phyloP scores from a whole-genome alignment of 164 flowering plant species.

The Vitis rotundifolia region DNA sequence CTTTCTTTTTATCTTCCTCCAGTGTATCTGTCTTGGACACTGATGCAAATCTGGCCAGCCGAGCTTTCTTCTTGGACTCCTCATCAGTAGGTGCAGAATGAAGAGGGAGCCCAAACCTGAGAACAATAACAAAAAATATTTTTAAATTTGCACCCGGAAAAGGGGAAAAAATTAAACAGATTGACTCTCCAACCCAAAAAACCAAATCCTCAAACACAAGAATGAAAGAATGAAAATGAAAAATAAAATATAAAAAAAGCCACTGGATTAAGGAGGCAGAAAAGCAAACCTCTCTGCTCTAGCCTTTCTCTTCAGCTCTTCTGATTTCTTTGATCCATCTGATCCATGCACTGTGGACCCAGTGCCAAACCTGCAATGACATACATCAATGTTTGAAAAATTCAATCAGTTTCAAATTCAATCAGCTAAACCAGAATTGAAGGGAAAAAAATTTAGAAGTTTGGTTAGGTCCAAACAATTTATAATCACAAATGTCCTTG shows the following conservation, averaged over 20 bases:
- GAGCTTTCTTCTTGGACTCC: constrained; percentile 90
- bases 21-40: constrained; percentile 43
- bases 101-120: constrained; percentile 70
- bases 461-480: not conserved
- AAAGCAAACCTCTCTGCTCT: constrained; percentile 86
- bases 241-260: not conserved
- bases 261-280: not conserved
- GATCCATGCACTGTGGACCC: constrained; percentile 35
- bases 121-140: constrained; percentile 6
- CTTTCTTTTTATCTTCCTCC: constrained; percentile 91
- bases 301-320: constrained; percentile 87
- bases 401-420: no score
- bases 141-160: not conserved
- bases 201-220: not conserved
- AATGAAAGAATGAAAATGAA: not conserved
- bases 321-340: constrained; percentile 48
- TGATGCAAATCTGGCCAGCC: constrained; percentile 70
- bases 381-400: not conserved
- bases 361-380: constrained; percentile 70
- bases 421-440: not conserved
- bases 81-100: constrained; percentile 46
- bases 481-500: no score
- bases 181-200: not conserved
- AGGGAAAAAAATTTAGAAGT: not conserved
- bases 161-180: not conserved